Conservation (phyloP, 148 eudicot genomes). For the Chenopodium berlandieri region DNA sequence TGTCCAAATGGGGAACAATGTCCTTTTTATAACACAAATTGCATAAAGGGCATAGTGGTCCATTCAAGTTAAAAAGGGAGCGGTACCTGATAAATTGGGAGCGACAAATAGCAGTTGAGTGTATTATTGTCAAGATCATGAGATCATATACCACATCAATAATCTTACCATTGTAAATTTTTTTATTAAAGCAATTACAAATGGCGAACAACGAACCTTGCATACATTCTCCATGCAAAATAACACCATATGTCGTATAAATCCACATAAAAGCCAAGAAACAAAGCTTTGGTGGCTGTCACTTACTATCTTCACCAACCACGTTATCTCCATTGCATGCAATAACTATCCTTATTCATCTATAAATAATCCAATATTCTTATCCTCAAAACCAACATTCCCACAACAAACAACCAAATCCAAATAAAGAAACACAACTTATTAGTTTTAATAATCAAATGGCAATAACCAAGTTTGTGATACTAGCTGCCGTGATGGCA, state of each 20-base stretch:
- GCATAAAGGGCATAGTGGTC: too few relatives aligned
- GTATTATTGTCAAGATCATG: too few relatives aligned
- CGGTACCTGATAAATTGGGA: too few relatives aligned
- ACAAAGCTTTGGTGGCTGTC: neutral
- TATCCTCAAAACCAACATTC: neutral
- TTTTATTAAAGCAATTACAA: too few relatives aligned
- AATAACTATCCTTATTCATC: neutral
- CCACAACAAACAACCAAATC: neutral
- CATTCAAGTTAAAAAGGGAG: too few relatives aligned
- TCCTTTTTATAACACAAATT: too few relatives aligned
- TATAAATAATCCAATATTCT: slow-evolving; percentile 8
- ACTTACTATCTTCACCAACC: neutral
- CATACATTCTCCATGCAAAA: neutral
- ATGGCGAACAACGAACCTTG: neutral
- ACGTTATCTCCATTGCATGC: slow-evolving; percentile 14
- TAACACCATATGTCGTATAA: neutral
- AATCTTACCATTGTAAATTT: too few relatives aligned
- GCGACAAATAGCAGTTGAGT: too few relatives aligned
- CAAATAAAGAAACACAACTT: neutral
- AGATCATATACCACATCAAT: too few relatives aligned
- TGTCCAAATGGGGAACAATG: too few relatives aligned
- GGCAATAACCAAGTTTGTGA: slow-evolving; percentile 17
- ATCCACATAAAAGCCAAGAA: neutral
- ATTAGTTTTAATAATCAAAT: neutral
- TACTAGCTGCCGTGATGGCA: slow-evolving; percentile 15